A percentile compares a stretch with the other conserved stretches of the same genome.
Evolutionary conservation across 2,329 filamentous ascomycete species (phyloP).

Genomic region (Fusarium longipes): DNA sequence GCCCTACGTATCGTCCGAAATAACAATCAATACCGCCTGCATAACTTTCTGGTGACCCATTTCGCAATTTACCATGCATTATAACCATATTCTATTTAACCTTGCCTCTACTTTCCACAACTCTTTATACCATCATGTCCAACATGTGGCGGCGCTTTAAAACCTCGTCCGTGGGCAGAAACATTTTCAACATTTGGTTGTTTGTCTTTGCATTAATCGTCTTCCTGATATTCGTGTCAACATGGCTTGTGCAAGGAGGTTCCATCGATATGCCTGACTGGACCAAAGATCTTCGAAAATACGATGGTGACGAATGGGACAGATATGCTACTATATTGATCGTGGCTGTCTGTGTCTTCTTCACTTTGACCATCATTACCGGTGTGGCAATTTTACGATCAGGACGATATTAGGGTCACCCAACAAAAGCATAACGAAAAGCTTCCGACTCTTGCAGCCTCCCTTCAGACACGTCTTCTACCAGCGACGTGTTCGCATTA

Average conservation of each 20-base stretch:
- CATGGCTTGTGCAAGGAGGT: constrained; percentile 7
- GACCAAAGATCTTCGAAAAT: constrained; percentile 31
- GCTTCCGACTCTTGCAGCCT: background rate
- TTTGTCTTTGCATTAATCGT: constrained; percentile 11
- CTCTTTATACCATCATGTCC: background rate
- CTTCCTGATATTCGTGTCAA: constrained; percentile 8
- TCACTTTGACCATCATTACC: constrained; percentile 4
- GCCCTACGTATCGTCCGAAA: background rate
- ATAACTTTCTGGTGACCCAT: background rate
- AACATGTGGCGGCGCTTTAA: background rate
- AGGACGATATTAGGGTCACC: background rate
- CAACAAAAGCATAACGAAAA: background rate
- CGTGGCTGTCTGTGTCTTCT: constrained; percentile 4
- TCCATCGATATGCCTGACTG: constrained; percentile 20
- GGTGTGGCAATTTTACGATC: constrained; percentile 5
- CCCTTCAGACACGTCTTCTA: background rate
- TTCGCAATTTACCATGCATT: background rate
- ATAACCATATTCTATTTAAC: background rate
- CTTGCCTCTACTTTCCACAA: background rate
- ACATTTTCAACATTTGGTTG: constrained; percentile 6
- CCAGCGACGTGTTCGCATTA: background rate
- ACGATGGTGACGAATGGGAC: constrained; percentile 11
- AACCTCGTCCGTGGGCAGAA: background rate
- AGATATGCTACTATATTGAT: constrained; percentile 16
- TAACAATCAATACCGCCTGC: background rate